Base-by-base conservation (phyloP, 306 rosid genomes). In the Acacia crassicarpa region DNA sequence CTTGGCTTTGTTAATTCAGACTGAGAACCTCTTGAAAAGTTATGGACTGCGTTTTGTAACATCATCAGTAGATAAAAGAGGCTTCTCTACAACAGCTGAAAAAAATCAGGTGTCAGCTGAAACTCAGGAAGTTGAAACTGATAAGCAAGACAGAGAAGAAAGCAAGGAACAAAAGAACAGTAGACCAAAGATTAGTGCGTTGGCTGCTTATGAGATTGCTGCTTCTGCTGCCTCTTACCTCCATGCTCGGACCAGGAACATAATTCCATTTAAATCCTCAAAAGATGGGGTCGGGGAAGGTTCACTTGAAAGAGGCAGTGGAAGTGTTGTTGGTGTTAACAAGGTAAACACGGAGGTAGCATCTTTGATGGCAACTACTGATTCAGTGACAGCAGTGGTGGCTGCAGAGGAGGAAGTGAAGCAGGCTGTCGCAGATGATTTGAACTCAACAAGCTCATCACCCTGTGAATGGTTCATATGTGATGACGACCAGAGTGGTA, bases 381-480 rank as follows among this genome's bases (percentile, higher is more conserved):
- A 95, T 81, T 93, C 99, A 1, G 93, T 95, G 80, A 95, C 98
- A 9, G 92, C 98, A 15, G 99, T 93, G 44, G 97, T 93, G 85
- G 99, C 99, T 62, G 99, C 99, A 54, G 86, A 92, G 90, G 98
- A 95, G 85, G 98, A 95, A 86, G 98, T 92, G 75, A 95, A 95
- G 81, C 99, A 95, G 89, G 99, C 98, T 49, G 98, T 95, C 74
- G 98, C 99, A 17, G 99, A 95, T 74, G 89, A 91, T 84, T 81
- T 95, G 73, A 95, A 85, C 81, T 95, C 99, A 46, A 86, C 78
- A 32, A 74, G 43, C n/a, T 95, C 97, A 30, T 86, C 99, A 13
- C 99, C 98, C 0, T 95, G 98, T 14, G 99, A 91, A 75, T 95
- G 99, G 99, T 95, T 84, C 72, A 80, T 95, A 67, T 93, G 99